Base-by-base conservation (phyloP, 169 alveolate genomes). In the Plasmodium chabaudi region DNA sequence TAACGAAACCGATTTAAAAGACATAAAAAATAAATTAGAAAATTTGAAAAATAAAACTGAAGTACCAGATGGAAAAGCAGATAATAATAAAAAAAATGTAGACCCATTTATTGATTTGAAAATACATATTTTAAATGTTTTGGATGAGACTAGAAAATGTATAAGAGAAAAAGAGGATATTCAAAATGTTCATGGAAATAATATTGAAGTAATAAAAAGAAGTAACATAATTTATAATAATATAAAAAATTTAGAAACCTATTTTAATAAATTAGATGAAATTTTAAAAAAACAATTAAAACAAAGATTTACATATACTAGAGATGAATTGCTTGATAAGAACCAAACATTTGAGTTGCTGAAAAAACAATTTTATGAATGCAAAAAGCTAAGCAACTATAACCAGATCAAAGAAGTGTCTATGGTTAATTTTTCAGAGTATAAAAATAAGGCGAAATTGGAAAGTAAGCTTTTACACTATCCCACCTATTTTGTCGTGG, bases 131-230 rank as follows among this genome's bases (percentile, higher is more conserved):
- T 75, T 75, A 64, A 75, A 75, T 75, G 61, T 75, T 10, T 56
- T 75, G 15, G 77, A 75, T 61, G 88, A 75, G 46, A 75, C 88
- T 0, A 61, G 88, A 75, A 75, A 75, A 47, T 75, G 77, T 44
- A 64, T 75, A 46, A 75, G 88, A 49, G 88, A 75, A 63, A 75
- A 75, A 57, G 88, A 75, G 5, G 65, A 46, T 42, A 49, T 61
- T 25, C 88, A 75, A 53, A 75, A 61, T 42, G 34, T 75, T 17
- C 75, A 75, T 61, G 88, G 88, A 13, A 75, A 75, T 51, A 75
- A 75, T 53, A 75, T 75, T 13, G 88, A 75, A 67, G 88, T 57
- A 25, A 75, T 75, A 63, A 75, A 75, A 64, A 75, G 88, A 56
- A 75, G 88, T 17, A 75, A 75, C 21, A 53, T 75, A 6, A 75